phyloP scores from a whole-genome alignment of 805 yeast species.

The Cyberlindnera veronae region DNA sequence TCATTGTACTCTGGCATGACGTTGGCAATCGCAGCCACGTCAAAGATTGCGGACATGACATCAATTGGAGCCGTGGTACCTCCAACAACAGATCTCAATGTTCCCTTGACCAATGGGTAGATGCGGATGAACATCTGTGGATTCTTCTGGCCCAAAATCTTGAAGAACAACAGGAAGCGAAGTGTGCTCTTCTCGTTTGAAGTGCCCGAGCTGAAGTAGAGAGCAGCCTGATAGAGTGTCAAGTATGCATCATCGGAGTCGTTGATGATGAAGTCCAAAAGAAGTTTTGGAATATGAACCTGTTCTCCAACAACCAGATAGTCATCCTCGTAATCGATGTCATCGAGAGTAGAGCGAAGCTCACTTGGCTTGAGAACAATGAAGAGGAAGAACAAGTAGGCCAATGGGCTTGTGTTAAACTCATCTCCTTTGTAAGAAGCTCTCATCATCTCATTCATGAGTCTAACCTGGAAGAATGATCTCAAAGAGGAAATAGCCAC shows the following conservation, averaged over 20 bases:
- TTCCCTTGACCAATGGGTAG: constrained; percentile 29
- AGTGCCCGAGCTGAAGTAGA: constrained; percentile 30
- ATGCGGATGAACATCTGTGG: constrained; percentile 33
- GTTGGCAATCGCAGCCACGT: constrained; percentile 32
- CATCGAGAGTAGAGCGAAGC: constrained; percentile 30
- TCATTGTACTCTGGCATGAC: constrained; percentile 23
- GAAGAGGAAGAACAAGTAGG: constrained; percentile 34
- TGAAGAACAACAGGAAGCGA: constrained; percentile 32
- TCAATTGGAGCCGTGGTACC: constrained; percentile 19
- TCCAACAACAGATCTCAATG: constrained; percentile 27
- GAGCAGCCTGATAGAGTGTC: constrained; percentile 33
- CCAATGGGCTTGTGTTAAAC: constrained; percentile 14
- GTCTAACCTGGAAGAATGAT: constrained; percentile 41
- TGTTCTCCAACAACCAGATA: constrained; percentile 31
- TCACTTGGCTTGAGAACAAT: constrained; percentile 37
- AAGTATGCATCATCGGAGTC: constrained; percentile 30
- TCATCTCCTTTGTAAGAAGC: constrained; percentile 2
- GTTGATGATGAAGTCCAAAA: constrained; percentile 32
- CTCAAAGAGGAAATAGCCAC: constrained; percentile 45
- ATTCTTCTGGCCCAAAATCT: constrained; percentile 29
- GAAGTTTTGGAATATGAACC: constrained; percentile 35
- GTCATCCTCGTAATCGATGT: constrained; percentile 35
- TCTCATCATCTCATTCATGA: constrained; percentile 30
- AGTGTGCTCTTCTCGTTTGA: constrained; percentile 35
- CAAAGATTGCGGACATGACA: constrained; percentile 29